Evolutionary conservation across 768 basidiomycete genomes (phyloP), one percentile per base, ranked within the genome.

Genomic region (Boletus rufocinnamomeus): DNA sequence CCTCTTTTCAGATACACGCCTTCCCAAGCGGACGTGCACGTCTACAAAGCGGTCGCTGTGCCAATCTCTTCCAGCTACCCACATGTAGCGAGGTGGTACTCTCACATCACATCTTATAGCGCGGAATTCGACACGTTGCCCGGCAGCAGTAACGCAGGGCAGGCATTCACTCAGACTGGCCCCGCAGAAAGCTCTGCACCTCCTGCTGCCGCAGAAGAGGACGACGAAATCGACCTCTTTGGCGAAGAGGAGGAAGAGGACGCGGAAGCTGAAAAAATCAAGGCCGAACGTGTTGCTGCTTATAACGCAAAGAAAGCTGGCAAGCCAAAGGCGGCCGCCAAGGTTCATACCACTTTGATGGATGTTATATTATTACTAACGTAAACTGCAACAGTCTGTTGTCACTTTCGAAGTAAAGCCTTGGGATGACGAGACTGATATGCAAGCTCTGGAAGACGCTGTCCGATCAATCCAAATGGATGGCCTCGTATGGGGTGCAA

Each of bases 391-490:
- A 58, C 74, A 98, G 94, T 98, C 97, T 65, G 87, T 99, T 61
- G 97, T 99, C 51, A 99, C 96, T 48, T 79, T 98, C 66, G 96
- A 98, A 66, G 95, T 99, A 62, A 99, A 99, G 79, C 95, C 96
- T 41, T 97, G 95, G 96, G 96, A 98, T 74, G 96, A 98, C 72
- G 95, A 97, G 80, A 99, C 97, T 51, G 93, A 98, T 76, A 95
- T 99, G 95, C 82, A 71, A 45, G 90, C 79, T 51, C 81, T 98
- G 66, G 96, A 98, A 76, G 75, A 80, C 17, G 69, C 82, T 43
- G 96, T 98, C 54, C 87, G 97, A 59, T 86, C 92, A 23, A 86
- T 98, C 67, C 84, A 91, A 75, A 78, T 84, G 79, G 88, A 90
- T 41, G 97, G 97, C 70, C 89, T 99, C 57, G 83, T 98, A 50